Evolutionary conservation across 306 rosid species (phyloP).

Genomic region (Citrullus amarus): DNA sequence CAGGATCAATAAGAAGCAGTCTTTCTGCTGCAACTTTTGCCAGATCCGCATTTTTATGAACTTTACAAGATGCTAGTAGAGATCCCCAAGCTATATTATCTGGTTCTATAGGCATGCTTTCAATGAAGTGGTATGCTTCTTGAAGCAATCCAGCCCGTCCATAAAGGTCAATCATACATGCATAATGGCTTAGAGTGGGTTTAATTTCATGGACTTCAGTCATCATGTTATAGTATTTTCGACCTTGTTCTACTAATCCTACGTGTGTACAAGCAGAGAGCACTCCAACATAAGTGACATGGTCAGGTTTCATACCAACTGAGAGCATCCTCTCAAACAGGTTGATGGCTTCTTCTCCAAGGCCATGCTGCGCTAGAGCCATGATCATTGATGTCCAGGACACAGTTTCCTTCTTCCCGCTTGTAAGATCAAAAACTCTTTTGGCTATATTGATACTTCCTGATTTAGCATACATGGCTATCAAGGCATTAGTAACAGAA

Average conservation of each 20-base stretch:
- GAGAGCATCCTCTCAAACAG: conserved; percentile 70
- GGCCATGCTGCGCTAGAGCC: conserved; percentile 82
- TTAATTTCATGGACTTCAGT: conserved; percentile 50
- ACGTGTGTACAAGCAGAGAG: conserved; percentile 77
- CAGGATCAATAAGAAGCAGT: conserved; percentile 69
- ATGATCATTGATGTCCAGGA: conserved; percentile 87
- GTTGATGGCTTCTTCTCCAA: conserved; percentile 67
- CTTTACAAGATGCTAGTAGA: conserved; percentile 62
- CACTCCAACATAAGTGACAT: conserved; percentile 76
- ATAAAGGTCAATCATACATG: conserved; percentile 71
- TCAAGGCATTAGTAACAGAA: conserved; percentile 75
- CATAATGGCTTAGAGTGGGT: conserved; percentile 68
- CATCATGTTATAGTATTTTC: conserved; percentile 54
- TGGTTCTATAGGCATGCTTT: conserved; percentile 62
- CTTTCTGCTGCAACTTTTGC: conserved; percentile 73
- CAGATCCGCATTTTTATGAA: conserved; percentile 54
- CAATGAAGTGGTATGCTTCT: conserved; percentile 55
- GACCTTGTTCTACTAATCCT: conserved; percentile 67
- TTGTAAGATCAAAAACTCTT: conserved; percentile 39
- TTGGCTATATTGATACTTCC: conserved; percentile 63
- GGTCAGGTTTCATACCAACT: conserved; percentile 58
- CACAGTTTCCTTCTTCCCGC: conserved; percentile 32
- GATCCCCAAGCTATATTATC: conserved; percentile 84
- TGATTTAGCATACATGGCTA: conserved; percentile 73
- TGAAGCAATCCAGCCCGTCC: conserved; percentile 83